Conservation (phyloP, 129 eudicot genomes). For the Heracleum sosnowskyi region DNA sequence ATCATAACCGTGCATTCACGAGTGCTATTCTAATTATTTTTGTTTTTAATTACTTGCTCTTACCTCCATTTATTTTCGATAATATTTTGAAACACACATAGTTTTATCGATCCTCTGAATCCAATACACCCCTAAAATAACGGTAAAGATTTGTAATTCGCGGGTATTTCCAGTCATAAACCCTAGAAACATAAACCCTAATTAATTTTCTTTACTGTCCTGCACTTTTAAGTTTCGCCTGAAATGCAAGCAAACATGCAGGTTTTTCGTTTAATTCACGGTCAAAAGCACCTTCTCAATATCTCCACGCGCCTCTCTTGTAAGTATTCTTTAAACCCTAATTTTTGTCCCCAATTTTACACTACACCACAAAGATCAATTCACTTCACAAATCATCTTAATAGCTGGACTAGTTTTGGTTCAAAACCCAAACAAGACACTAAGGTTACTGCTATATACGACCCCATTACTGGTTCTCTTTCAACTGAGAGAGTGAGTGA, state of each 20-base stretch:
- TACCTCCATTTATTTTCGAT: too few species aligned
- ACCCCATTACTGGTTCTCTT: slow-evolving; percentile 35
- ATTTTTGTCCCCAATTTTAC: slow-evolving; percentile 24
- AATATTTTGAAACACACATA: too few species aligned
- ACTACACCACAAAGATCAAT: slow-evolving; percentile 12
- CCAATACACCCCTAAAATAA: too few species aligned
- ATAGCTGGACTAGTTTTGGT: slow-evolving; percentile 6
- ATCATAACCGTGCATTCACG: too few species aligned
- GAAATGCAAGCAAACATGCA: slow-evolving; percentile 39
- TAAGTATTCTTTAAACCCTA: slow-evolving; percentile 24
- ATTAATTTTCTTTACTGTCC: neutral
- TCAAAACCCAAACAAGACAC: slow-evolving; percentile 9
- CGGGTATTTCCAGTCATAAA: neutral
- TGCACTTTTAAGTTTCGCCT: neutral
- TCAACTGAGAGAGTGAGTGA: slow-evolving; percentile 16
- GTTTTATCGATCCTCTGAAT: too few species aligned
- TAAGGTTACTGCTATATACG: slow-evolving; percentile 30
- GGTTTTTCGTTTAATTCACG: slow-evolving; percentile 27
- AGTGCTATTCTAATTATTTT: too few species aligned
- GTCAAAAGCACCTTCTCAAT: slow-evolving; percentile 14
- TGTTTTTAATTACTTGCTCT: too few species aligned
- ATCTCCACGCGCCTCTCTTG: neutral
- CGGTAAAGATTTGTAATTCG: neutral
- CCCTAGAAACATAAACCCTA: slow-evolving; percentile 3
- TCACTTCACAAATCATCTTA: slow-evolving; percentile 17